Base-by-base conservation (phyloP, 2,329 filamentous ascomycete genomes). In the Talaromyces sp. region DNA sequence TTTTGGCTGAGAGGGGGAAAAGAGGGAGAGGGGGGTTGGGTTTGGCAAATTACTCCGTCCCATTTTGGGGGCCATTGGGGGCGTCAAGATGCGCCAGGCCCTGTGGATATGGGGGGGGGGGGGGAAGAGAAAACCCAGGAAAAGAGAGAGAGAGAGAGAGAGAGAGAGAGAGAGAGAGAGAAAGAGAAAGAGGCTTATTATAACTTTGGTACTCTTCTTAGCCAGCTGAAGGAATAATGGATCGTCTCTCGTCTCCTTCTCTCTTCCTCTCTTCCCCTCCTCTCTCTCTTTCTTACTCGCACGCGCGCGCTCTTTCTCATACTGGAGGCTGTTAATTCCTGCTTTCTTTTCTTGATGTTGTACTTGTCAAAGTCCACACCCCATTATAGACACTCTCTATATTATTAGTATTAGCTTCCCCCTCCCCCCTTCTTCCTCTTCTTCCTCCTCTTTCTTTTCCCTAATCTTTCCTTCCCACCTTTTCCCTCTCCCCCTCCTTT, bases 331-430 rank as follows among this genome's bases (percentile, higher is more conserved):
- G n/a, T n/a, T n/a, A n/a, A n/a, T n/a, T n/a, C n/a, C n/a, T n/a
- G n/a, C n/a, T 41, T 20, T 37, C 45, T 45, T 45, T 32, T 49
- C 10, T 40, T 41, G 17, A 36, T 16, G 44, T 52, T 37, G 9
- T 47, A 47, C 44, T 47, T 33, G 24, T 27, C 27, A 27, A 33
- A 40, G 35, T 29, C 19, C 40, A 27, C 45, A 4, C 20, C 29
- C 20, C 16, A 19, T 46, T 46, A 27, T 46, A 22, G 39, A 24
- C n/a, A 41, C 19, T 24, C 43, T 46, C 29, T 46, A 35, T 56
- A 48, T 56, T 51, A 61, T 49, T 57, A 52, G 40, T 53, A 20
- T 39, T 19, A 29, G 47, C 51, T 54, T 47, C 52, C 49, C 36
- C 40, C 29, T 37, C 45, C 48, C 29, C 47, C 39, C 55, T 30